Conservation (phyloP, 495 filamentous ascomycete genomes). For the Neurospora sp. region DNA sequence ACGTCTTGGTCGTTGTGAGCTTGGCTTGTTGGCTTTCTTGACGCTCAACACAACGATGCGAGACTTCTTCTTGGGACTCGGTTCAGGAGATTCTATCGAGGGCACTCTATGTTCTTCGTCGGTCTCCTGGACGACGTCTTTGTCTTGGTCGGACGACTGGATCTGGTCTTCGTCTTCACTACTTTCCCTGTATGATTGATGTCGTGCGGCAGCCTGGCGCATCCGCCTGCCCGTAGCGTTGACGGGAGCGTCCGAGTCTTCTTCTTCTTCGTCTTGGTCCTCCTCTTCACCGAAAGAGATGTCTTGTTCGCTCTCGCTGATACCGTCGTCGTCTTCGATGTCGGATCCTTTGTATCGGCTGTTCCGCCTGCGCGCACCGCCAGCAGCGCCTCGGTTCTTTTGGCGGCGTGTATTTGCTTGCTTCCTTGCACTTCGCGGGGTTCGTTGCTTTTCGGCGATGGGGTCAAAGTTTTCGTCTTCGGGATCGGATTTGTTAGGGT, state of each 20-base stretch:
- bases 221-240: constrained; percentile 61
- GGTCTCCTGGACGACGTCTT: constrained; percentile 10
- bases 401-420: constrained; percentile 28
- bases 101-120: not conserved
- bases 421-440: constrained; percentile 24
- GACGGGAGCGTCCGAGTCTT: constrained; percentile 48
- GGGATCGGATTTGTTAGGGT: constrained; percentile 75
- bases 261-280: constrained; percentile 53
- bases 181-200: constrained; percentile 37
- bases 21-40: not conserved
- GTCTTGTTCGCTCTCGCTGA: constrained; percentile 45
- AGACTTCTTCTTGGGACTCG: constrained; percentile 12
- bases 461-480: constrained; percentile 70
- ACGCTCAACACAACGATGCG: constrained; percentile 22
- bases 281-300: constrained; percentile 47
- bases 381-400: not conserved
- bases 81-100: not conserved
- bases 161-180: constrained; percentile 27
- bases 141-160: constrained; percentile 22
- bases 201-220: constrained; percentile 48
- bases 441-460: constrained; percentile 28
- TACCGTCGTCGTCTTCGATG: constrained; percentile 55
- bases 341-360: constrained; percentile 50
- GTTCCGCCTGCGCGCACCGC: constrained; percentile 35
- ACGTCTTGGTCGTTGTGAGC: constrained; percentile 11